Evolutionary conservation across 371 early-diverging fungal species (phyloP).

Genomic region (Phascolomyces articulosus): DNA sequence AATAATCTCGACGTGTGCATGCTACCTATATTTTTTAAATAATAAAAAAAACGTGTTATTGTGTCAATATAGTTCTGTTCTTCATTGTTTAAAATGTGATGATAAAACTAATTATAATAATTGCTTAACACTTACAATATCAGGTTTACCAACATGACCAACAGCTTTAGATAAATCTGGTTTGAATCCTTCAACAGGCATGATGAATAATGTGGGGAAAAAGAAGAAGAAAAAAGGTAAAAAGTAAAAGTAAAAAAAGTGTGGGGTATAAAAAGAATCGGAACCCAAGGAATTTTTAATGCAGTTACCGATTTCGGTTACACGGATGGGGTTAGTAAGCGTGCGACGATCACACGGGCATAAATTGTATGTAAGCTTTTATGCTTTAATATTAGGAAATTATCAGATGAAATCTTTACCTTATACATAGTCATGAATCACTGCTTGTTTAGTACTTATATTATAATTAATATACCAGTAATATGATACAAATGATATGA

Average conservation of each 20-base stretch:
- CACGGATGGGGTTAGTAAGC: constrained; percentile 1
- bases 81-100: not conserved
- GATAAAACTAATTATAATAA: not conserved
- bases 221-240: not conserved
- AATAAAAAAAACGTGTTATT: not conserved
- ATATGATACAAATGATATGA: too few relatives aligned
- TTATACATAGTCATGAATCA: too few relatives aligned
- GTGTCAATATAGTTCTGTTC: not conserved
- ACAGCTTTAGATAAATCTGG: constrained; percentile 58
- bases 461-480: too few relatives aligned
- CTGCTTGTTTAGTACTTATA: too few relatives aligned
- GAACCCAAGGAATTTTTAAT: not conserved
- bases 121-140: constrained; percentile 21
- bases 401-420: too few relatives aligned
- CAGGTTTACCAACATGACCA: constrained; percentile 40
- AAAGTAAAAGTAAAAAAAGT: not conserved
- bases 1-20: constrained; percentile 69
- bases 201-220: not conserved
- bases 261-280: not conserved
- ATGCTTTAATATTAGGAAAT: not conserved
- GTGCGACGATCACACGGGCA: constrained; percentile 6
- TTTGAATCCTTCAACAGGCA: constrained; percentile 22
- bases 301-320: not conserved
- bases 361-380: not conserved
- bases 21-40: constrained; percentile 33